Evolutionary conservation across 176 grass and related monocot genomes (phyloP), one percentile per base, ranked within the genome.

Genomic region (Saccharum officinarum): DNA sequence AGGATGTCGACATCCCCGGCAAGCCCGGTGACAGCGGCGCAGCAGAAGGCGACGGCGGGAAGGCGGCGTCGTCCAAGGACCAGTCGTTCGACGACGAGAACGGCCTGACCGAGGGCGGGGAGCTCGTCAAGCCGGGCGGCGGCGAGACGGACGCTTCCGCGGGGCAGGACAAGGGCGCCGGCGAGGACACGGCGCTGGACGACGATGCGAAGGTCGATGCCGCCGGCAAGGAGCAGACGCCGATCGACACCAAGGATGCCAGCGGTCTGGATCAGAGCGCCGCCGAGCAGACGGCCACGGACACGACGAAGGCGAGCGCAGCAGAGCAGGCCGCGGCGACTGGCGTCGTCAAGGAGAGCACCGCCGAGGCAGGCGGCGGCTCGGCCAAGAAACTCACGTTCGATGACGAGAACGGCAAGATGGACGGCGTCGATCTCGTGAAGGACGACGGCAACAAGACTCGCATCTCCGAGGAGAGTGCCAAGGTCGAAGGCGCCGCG

Each of bases 31-130:
- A 3, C 7, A 77, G 26, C 10, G 77, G 31, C 1, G 71, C 26
- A 12, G 69, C 71, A 11, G 54, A 72, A 7, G 54, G 23, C 54
- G 89, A 84, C 26, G 81, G 39, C 39, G 39, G 39, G 39, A 40
- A 40, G 39, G 39, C 39, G 39, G 6, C 39, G 39, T 8, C 74
- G 37, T 68, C 76, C 61, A 92, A 90, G 57, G 71, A 74, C 71
- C 85, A 86, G 63, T 57, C 77, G 61, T 97, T 89, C 38, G 92
- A 92, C 7, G 95, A 92, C 71, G 95, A 97, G 89, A 94, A 92
- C 75, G 92, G 92, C 44, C 86, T 26, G 28, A 88, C 90, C 26
- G 90, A 97, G 77, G 90, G 86, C 80, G 92, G 95, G 52, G 88
- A 92, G 33, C 90, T 97, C 65, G 86, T 92, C 18, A 92, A 89